A percentile compares a stretch with the other conserved stretches of the same genome.
These are phyloP conservation scores for Aspergillus tamarii DNA, from an alignment of 2,329 filamentous ascomycete species.

Conservation along the genomic window DNA sequence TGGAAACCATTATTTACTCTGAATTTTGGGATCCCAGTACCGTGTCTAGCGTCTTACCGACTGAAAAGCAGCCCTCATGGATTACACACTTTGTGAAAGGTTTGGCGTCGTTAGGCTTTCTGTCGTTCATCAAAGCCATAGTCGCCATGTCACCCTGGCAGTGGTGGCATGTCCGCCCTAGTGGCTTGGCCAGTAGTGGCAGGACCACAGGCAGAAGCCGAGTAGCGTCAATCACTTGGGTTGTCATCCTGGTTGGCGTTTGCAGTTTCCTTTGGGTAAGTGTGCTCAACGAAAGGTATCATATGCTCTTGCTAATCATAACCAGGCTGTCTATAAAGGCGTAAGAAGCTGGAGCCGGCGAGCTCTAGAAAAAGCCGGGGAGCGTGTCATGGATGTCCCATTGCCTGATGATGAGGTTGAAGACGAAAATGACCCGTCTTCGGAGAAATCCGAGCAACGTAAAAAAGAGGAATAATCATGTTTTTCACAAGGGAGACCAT, in stretches of 20 bases:
- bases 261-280: slow-evolving; percentile 76
- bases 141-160: slow-evolving; percentile 74
- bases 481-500: neutral
- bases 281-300: slow-evolving; percentile 23
- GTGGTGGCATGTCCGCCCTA: slow-evolving; percentile 73
- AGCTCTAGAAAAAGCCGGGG: slow-evolving; percentile 75
- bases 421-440: slow-evolving; percentile 50
- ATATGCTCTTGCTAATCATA: slow-evolving; percentile 24
- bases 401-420: slow-evolving; percentile 59
- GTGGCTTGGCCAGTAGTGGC: slow-evolving; percentile 58
- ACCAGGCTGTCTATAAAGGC: slow-evolving; percentile 76
- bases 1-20: slow-evolving; percentile 62
- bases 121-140: slow-evolving; percentile 82
- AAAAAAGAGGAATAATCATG: slow-evolving; percentile 33
- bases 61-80: slow-evolving; percentile 67
- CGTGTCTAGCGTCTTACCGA: slow-evolving; percentile 37
- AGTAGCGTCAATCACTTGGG: slow-evolving; percentile 76
- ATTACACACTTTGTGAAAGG: slow-evolving; percentile 84
- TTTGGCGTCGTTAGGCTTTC: slow-evolving; percentile 81
- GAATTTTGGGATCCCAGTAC: slow-evolving; percentile 42
- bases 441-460: slow-evolving; percentile 20
- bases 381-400: slow-evolving; percentile 76
- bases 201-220: slow-evolving; percentile 72
- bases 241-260: slow-evolving; percentile 78
- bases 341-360: slow-evolving; percentile 74